phyloP scores from a whole-genome alignment of 371 early-diverging fungal species.

The Apophysomyces elegans region DNA sequence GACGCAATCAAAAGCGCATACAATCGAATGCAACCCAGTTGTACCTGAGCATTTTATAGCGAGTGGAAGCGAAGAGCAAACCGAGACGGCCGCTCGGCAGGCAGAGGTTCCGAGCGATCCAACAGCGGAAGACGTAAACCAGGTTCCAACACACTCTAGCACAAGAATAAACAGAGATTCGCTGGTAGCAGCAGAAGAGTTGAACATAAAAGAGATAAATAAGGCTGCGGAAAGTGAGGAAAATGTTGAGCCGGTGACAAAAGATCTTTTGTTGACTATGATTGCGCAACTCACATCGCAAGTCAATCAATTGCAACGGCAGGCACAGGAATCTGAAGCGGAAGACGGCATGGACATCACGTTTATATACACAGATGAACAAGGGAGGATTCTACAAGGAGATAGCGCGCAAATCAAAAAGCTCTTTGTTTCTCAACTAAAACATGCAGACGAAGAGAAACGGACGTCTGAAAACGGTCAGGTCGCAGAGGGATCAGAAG shows the following conservation, averaged over 20 bases:
- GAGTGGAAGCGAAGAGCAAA: slow-evolving; percentile 16
- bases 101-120: no score
- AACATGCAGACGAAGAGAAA: slow-evolving; percentile 15
- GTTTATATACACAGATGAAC: slow-evolving; percentile 11
- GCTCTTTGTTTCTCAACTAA: not conserved
- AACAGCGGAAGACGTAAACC: not conserved
- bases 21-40: slow-evolving; percentile 65
- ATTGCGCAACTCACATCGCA: slow-evolving; percentile 37
- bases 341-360: slow-evolving; percentile 14
- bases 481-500: slow-evolving; percentile 7
- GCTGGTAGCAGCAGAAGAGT: not conserved
- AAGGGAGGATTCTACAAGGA: not conserved
- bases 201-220: not conserved
- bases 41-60: slow-evolving; percentile 55
- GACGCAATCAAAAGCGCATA: slow-evolving; percentile 45
- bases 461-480: slow-evolving; percentile 7
- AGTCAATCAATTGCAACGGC: slow-evolving; percentile 28
- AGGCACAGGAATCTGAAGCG: slow-evolving; percentile 15
- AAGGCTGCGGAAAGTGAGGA: slow-evolving; percentile 5
- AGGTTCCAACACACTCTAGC: not conserved
- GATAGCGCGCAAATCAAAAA: slow-evolving; percentile 1
- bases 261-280: slow-evolving; percentile 16
- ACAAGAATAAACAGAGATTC: slow-evolving; percentile 12
- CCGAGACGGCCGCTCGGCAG: not conserved
- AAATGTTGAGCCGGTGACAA: not conserved